These are phyloP conservation scores for Didymellaceae sp. DNA, from an alignment of 2,329 filamentous ascomycete genomes.

Conservation along the genomic window DNA sequence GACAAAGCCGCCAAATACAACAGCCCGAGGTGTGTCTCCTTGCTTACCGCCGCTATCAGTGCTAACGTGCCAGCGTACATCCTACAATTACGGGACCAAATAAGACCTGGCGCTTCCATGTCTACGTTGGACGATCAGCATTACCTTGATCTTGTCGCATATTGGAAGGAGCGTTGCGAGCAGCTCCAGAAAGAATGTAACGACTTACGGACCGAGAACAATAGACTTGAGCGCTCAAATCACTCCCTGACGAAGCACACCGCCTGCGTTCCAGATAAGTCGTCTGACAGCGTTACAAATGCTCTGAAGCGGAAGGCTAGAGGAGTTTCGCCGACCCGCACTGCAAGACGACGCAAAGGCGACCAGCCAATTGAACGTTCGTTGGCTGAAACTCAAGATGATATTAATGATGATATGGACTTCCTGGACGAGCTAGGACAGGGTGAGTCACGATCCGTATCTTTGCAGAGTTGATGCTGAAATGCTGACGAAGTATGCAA, in stretches of 20 bases:
- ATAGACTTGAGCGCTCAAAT: slow-evolving; percentile 38
- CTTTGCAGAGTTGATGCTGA: background rate
- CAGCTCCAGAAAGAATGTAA: slow-evolving; percentile 31
- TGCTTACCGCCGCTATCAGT: background rate
- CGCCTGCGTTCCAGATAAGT: background rate
- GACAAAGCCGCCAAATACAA: slow-evolving; percentile 45
- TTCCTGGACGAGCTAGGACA: slow-evolving; percentile 36
- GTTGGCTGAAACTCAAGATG: slow-evolving; percentile 23
- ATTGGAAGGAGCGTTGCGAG: slow-evolving; percentile 45
- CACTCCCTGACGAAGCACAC: slow-evolving; percentile 24
- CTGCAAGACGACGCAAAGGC: slow-evolving; percentile 25
- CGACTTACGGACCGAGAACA: slow-evolving; percentile 29
- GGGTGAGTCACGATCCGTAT: slow-evolving; percentile 19
- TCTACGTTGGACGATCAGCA: slow-evolving; percentile 32
- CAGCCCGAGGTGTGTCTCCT: slow-evolving; percentile 38
- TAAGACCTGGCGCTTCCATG: slow-evolving; percentile 31
- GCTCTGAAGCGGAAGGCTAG: slow-evolving; percentile 31
- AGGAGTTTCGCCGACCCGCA: slow-evolving; percentile 13
- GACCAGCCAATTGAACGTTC: slow-evolving; percentile 16
- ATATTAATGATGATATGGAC: slow-evolving; percentile 36
- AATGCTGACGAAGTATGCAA: slow-evolving; percentile 19
- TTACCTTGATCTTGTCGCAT: slow-evolving; percentile 51
- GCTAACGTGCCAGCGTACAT: slow-evolving; percentile 37
- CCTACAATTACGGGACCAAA: slow-evolving; percentile 44
- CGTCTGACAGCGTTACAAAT: slow-evolving; percentile 1